Evolutionary conservation across 306 rosid species (phyloP).

Genomic region (Betula pendula): DNA sequence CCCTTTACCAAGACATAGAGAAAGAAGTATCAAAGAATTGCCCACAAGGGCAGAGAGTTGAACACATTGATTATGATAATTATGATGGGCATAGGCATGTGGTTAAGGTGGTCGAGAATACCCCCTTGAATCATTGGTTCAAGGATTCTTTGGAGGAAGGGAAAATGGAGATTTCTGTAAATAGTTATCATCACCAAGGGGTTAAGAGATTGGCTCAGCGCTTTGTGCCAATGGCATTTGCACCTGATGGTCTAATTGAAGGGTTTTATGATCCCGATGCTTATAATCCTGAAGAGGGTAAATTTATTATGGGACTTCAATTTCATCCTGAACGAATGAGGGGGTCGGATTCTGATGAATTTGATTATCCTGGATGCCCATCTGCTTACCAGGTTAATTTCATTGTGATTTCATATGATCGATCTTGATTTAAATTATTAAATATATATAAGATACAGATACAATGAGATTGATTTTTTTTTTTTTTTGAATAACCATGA

Average conservation of each 20-base stretch:
- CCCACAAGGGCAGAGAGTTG: conserved; percentile 42
- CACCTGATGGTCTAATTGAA: conserved; percentile 81
- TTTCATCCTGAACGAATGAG: conserved; percentile 97
- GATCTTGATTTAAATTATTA: neutral
- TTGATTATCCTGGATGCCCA: conserved; percentile 89
- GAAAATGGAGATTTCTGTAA: conserved; percentile 65
- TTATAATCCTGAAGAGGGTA: conserved; percentile 86
- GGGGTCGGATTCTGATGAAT: conserved; percentile 65
- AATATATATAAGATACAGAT: neutral
- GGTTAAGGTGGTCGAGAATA: conserved; percentile 60
- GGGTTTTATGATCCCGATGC: conserved; percentile 90
- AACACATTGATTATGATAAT: conserved; percentile 72
- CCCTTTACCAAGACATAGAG: conserved; percentile 73
- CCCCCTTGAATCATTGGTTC: conserved; percentile 86
- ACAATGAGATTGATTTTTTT: neutral
- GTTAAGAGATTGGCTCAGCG: conserved; percentile 81
- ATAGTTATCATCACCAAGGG: conserved; percentile 97
- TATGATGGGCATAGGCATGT: conserved; percentile 89
- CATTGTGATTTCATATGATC: neutral
- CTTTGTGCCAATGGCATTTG: conserved; percentile 83
- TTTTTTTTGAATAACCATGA: neutral
- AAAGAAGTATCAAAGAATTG: conserved; percentile 52
- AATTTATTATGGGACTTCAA: conserved; percentile 93
- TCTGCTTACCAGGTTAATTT: conserved; percentile 70
- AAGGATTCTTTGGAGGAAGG: conserved; percentile 59